phyloP scores from a whole-genome alignment of 2,329 filamentous ascomycete genomes.

The Paecilomyces formosus region DNA sequence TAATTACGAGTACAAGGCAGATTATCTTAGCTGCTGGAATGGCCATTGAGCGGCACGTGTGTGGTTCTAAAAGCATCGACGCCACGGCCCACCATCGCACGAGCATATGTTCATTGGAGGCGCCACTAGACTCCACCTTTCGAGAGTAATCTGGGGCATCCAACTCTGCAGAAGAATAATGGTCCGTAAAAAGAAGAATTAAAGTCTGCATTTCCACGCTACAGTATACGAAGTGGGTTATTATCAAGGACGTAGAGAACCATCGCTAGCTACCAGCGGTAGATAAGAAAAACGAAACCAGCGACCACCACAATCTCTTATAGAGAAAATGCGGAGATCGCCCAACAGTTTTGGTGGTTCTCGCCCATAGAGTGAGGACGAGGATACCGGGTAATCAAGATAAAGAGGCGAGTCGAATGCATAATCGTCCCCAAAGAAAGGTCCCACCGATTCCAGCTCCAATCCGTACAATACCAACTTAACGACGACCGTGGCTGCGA shows the following conservation, averaged over 20 bases:
- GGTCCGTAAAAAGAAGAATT: constrained; percentile 10
- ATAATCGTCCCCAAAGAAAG: constrained; percentile 1
- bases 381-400: constrained; percentile 28
- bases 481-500: constrained; percentile 88
- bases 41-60: neutral
- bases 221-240: constrained; percentile 33
- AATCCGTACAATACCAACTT: constrained; percentile 27
- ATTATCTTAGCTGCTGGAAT: neutral
- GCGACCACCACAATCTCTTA: constrained; percentile 16
- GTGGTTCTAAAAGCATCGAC: neutral
- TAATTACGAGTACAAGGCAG: neutral
- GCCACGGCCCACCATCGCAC: neutral
- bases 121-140: neutral
- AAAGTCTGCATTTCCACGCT: constrained; percentile 33
- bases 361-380: constrained; percentile 23
- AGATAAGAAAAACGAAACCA: constrained; percentile 27
- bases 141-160: constrained; percentile 2
- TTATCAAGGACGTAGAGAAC: constrained; percentile 34
- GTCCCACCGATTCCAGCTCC: neutral
- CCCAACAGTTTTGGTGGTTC: constrained; percentile 16
- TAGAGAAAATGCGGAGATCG: constrained; percentile 8
- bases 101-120: neutral
- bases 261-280: constrained; percentile 35
- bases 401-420: constrained; percentile 22
- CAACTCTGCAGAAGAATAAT: constrained; percentile 1